phyloP scores from a whole-genome alignment of 1,284 basidiomycete species.

The Apiotrichum sp. region DNA sequence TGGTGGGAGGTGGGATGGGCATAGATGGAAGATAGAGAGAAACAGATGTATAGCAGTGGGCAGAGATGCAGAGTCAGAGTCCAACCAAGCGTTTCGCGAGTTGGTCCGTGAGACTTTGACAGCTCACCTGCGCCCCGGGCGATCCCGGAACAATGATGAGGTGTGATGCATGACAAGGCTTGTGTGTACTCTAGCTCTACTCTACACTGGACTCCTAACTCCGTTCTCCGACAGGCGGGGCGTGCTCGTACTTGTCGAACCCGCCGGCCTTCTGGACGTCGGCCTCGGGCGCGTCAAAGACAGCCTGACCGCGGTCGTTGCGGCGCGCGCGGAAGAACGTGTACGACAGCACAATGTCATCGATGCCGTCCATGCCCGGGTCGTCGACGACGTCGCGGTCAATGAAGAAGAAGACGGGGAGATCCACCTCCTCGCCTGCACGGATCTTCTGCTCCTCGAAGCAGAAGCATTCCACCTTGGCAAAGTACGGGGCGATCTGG shows the following conservation, averaged over 20 bases:
- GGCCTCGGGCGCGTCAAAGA: constrained; percentile 76
- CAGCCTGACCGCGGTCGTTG: constrained; percentile 71
- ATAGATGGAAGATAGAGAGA: neutral
- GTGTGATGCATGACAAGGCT: constrained; percentile 4
- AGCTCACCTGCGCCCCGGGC: no score
- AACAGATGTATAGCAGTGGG: no score
- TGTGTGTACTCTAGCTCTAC: neutral
- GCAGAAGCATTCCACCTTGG: constrained; percentile 99
- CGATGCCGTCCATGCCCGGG: constrained; percentile 72
- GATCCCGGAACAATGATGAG: neutral
- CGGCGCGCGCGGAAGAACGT: constrained; percentile 92
- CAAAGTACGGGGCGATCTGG: constrained; percentile 95
- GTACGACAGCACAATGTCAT: constrained; percentile 90
- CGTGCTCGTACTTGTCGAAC: constrained; percentile 48
- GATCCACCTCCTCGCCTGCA: constrained; percentile 94
- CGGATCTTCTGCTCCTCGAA: constrained; percentile 97
- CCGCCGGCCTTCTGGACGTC: constrained; percentile 70
- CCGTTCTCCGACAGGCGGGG: constrained; percentile 2
- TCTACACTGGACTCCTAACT: neutral
- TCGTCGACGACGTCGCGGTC: constrained; percentile 95
- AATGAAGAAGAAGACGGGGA: constrained; percentile 98
- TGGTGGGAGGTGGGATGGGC: constrained; percentile 49
- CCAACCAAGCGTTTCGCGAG: no score
- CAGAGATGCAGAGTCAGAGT: no score
- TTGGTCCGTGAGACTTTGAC: no score